Conservation (phyloP, 1,139 yeast species). For the Hanseniaspora gamundiae region DNA sequence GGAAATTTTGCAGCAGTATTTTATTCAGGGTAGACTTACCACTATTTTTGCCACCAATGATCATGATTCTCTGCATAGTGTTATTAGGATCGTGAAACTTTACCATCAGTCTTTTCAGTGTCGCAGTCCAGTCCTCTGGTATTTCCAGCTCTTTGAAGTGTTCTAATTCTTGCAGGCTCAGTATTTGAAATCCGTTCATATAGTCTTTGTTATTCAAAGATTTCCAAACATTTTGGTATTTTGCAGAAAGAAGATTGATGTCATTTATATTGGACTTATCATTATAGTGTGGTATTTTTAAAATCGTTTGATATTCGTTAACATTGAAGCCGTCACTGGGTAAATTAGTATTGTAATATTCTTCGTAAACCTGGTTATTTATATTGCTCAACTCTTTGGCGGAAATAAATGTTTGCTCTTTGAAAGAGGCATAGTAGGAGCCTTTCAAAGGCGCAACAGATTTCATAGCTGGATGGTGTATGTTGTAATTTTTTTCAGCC, state of each 20-base stretch:
- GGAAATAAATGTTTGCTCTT: constrained; percentile 28
- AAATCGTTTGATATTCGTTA: background rate
- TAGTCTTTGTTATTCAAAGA: constrained; percentile 22
- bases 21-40: constrained; percentile 75
- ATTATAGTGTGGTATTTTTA: constrained; percentile 24
- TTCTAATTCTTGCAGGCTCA: constrained; percentile 6
- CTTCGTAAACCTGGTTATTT: background rate
- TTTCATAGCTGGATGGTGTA: constrained; percentile 42
- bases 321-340: background rate
- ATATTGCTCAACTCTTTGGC: background rate
- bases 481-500: constrained; percentile 19
- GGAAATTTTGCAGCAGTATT: constrained; percentile 35
- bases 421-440: constrained; percentile 21
- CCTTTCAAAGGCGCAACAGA: constrained; percentile 43
- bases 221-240: constrained; percentile 34
- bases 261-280: constrained; percentile 32
- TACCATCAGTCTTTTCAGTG: constrained; percentile 16
- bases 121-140: constrained; percentile 17
- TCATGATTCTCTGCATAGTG: constrained; percentile 26
- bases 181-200: constrained; percentile 8
- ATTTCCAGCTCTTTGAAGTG: constrained; percentile 6
- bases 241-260: constrained; percentile 34
- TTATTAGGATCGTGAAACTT: constrained; percentile 11
- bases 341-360: background rate
- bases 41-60: constrained; percentile 60